Evolutionary conservation across 164 flowering plant genomes (phyloP).

Genomic region (Piper longum): DNA sequence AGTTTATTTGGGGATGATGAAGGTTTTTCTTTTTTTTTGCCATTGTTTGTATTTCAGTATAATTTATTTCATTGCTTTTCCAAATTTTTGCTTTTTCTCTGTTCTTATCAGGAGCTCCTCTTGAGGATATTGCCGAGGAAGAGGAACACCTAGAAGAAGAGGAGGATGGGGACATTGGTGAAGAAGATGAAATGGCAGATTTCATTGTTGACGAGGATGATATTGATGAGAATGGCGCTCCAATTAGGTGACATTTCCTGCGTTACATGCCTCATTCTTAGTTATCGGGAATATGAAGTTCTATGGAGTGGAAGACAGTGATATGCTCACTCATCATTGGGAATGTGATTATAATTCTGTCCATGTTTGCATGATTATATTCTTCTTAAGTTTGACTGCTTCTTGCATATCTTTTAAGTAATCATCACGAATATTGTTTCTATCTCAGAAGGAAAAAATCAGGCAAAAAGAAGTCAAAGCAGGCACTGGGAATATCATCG

Average conservation of each 20-base stretch:
- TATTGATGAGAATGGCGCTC: slow-evolving; percentile 65
- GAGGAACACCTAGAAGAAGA: slow-evolving; percentile 58
- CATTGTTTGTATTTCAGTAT: background rate
- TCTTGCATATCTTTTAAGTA: too few relatives aligned
- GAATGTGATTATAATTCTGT: background rate
- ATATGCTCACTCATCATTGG: too few relatives aligned
- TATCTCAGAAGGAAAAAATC: slow-evolving; percentile 35
- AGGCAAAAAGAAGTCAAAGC: slow-evolving; percentile 39
- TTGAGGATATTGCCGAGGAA: slow-evolving; percentile 81
- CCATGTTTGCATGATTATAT: background rate
- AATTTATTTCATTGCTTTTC: background rate
- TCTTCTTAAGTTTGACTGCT: background rate
- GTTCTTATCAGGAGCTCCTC: slow-evolving; percentile 22
- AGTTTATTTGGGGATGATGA: slow-evolving; percentile 80
- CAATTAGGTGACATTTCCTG: slow-evolving; percentile 36
- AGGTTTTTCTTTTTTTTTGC: slow-evolving; percentile 21
- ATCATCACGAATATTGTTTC: too few relatives aligned
- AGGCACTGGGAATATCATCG: slow-evolving; percentile 62
- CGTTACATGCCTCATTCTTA: too few relatives aligned
- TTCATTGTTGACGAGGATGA: slow-evolving; percentile 89
- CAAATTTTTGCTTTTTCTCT: too few relatives aligned
- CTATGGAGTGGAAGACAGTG: too few relatives aligned
- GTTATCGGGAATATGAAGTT: too few relatives aligned
- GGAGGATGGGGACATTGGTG: slow-evolving; percentile 61
- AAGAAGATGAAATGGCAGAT: slow-evolving; percentile 95